A percentile compares a stretch with the other conserved stretches of the same genome.
Evolutionary conservation across 1,284 basidiomycete species (phyloP).

Genomic region (Omphalotus olearius): DNA sequence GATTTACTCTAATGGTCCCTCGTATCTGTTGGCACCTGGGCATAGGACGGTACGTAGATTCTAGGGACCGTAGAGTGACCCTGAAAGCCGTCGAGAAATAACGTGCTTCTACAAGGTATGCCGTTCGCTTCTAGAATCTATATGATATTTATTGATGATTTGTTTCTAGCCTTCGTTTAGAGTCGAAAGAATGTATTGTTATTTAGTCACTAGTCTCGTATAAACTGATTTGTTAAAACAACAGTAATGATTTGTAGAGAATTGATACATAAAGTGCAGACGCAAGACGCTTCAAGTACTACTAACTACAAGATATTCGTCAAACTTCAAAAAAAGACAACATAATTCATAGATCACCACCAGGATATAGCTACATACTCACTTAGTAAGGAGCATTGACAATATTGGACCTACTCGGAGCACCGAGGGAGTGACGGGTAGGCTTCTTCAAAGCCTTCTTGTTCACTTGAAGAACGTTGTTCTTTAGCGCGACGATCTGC

Average conservation of each 20-base stretch:
- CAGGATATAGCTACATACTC: slow-evolving; percentile 1
- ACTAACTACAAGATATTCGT: neutral
- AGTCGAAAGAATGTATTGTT: too few species aligned
- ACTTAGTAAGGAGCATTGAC: slow-evolving; percentile 68
- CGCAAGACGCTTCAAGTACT: neutral
- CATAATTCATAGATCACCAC: slow-evolving; percentile 12
- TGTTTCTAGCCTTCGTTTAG: too few species aligned
- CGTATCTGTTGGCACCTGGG: slow-evolving; percentile 69
- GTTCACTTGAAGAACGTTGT: slow-evolving; percentile 92
- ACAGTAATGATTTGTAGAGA: neutral
- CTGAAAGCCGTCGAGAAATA: neutral
- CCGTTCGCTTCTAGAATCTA: neutral
- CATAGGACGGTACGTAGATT: slow-evolving; percentile 65
- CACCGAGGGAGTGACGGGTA: slow-evolving; percentile 74
- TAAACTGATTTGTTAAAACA: neutral
- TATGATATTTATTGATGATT: neutral
- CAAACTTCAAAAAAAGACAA: neutral
- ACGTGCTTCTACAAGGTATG: neutral
- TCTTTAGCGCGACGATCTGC: slow-evolving; percentile 89
- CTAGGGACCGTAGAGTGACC: slow-evolving; percentile 37
- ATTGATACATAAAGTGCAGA: too few species aligned
- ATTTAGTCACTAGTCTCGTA: too few species aligned
- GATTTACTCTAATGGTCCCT: slow-evolving; percentile 61
- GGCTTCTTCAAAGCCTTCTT: slow-evolving; percentile 89
- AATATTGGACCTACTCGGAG: slow-evolving; percentile 55